These are phyloP conservation scores for Psilocybe subaeruginosa DNA, from an alignment of 768 basidiomycete species.

Conservation along the genomic window DNA sequence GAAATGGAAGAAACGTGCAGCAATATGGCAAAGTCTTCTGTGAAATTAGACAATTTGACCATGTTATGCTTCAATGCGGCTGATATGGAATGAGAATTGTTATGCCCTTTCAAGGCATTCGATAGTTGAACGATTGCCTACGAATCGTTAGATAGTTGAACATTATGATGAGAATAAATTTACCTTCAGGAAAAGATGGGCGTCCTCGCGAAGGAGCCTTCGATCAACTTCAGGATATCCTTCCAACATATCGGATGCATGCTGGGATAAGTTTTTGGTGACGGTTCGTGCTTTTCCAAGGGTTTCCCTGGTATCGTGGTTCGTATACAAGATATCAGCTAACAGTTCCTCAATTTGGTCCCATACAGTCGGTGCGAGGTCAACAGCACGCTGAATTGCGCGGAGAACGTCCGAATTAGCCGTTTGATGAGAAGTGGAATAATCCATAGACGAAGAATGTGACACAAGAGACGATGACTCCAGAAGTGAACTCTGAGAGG, in stretches of 20 bases:
- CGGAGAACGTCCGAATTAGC: conserved; percentile 80
- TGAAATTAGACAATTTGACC: conserved; percentile 77
- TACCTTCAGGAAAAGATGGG: conserved; percentile 83
- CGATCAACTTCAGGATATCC: conserved; percentile 57
- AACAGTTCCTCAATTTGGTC: conserved; percentile 75
- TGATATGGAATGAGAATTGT: conserved; percentile 56
- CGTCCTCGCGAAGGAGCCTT: conserved; percentile 73
- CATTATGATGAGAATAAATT: conserved; percentile 11
- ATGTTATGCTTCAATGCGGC: conserved; percentile 68
- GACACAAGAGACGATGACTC: conserved; percentile 35
- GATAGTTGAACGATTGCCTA: conserved; percentile 81
- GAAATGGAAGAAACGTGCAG: conserved; percentile 86
- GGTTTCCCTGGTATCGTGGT: conserved; percentile 50
- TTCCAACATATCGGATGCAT: conserved; percentile 60
- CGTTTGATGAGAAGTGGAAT: conserved; percentile 57
- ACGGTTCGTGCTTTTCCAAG: conserved; percentile 65
- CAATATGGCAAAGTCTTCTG: conserved; percentile 86
- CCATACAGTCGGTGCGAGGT: conserved; percentile 84
- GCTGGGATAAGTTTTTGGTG: conserved; percentile 63
- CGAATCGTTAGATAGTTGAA: conserved; percentile 3
- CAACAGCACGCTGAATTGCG: conserved; percentile 77
- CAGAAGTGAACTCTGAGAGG: conserved; percentile 42
- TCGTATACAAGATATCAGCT: conserved; percentile 42
- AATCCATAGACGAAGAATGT: conserved; percentile 44
- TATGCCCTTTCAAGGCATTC: conserved; percentile 68